Base-by-base conservation (phyloP, 805 yeast species). In the Starmerella sp. region DNA sequence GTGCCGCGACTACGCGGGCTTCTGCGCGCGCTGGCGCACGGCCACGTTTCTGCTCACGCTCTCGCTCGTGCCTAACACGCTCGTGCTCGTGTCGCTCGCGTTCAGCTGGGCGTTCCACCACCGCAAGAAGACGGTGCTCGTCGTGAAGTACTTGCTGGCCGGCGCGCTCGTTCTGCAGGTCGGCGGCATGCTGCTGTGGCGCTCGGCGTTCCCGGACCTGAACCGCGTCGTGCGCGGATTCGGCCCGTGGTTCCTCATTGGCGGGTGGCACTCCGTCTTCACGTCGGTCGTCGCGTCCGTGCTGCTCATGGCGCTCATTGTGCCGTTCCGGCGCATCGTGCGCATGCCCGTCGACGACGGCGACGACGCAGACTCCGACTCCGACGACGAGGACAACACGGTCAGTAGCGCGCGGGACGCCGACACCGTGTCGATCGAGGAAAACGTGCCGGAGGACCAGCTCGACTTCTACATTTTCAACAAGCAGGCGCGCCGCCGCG, bases 1-100 rank as follows among this genome's bases (percentile, higher is more conserved):
- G 50, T 58, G 60, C 53, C 5, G 38, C 17, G 29, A 29, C 28
- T 47, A 66, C 56, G 30, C 53, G 32, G 51, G 55, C 13, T 64
- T 65, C 52, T 66, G 69, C 50, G 67, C 64, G 4, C 55, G 54
- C 9, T 67, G 70, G 70, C 53, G 61, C 22, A 64, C 66, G 6
- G 60, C 64, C 2, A 54, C 60, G 11, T 67, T 67, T 48, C 49
- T 62, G 44, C 54, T 64, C 57, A 58, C 61, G 48, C 48, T 67
- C 38, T 50, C 64, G 9, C 42, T 66, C 14, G 58, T 63, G 1
- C 61, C 64, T 29, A 65, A 65, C 30, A 48, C 53, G 3, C 53
- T 62, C 7, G 55, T 49, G 8, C 47, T 56, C 13, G 47, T 57
- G 17, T 59, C 61, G 13, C 44, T 62, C 1, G 35, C 54, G 5